phyloP scores from a whole-genome alignment of 345 rosid species.

The Gossypium sturtianum region DNA sequence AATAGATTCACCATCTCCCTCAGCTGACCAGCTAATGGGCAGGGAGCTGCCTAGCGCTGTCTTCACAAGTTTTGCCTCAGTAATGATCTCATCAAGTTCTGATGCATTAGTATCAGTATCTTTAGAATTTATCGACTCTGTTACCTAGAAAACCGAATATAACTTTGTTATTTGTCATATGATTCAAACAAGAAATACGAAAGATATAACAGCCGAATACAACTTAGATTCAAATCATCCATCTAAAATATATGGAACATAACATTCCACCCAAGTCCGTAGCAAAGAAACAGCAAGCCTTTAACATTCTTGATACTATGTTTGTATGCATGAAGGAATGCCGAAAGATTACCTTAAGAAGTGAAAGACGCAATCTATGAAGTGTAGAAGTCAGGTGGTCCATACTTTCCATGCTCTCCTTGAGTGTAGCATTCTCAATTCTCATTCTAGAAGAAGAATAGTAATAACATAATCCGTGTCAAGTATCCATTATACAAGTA shows the following conservation, averaged over 20 bases:
- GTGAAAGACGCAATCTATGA: constrained; percentile 75
- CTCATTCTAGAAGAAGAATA: constrained; percentile 49
- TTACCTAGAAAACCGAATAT: constrained; percentile 40
- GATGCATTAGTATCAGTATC: constrained; percentile 22
- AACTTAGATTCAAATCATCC: background rate
- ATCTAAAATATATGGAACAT: background rate
- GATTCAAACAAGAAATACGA: constrained; percentile 1
- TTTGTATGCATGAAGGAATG: background rate
- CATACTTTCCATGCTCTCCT: constrained; percentile 78
- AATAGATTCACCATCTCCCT: constrained; percentile 39
- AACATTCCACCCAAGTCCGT: background rate
- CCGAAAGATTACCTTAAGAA: constrained; percentile 51
- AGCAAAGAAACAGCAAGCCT: background rate
- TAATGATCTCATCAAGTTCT: constrained; percentile 49
- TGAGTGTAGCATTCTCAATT: constrained; percentile 87
- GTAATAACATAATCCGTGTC: constrained; percentile 10
- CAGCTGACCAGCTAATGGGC: constrained; percentile 90
- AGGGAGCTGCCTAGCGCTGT: constrained; percentile 86
- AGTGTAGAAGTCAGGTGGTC: constrained; percentile 70
- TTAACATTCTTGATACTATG: background rate
- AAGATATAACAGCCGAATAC: background rate
- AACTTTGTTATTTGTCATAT: background rate
- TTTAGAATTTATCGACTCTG: constrained; percentile 38
- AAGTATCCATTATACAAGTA: background rate
- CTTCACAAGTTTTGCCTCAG: constrained; percentile 75